Conservation (phyloP, 805 yeast species). For the Teunomyces stri region DNA sequence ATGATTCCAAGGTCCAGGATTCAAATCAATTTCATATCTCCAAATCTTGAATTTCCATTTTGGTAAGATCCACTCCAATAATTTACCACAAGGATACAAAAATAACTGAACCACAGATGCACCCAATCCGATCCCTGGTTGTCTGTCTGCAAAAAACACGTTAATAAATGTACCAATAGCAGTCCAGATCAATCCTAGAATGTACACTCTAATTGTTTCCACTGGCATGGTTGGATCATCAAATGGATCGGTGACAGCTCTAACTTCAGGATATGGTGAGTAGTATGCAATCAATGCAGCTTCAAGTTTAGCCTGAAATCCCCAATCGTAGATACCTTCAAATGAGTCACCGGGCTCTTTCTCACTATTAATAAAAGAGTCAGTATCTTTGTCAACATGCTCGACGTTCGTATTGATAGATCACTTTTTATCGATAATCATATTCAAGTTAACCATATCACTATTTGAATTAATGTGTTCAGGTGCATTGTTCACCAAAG, state of each 20-base stretch:
- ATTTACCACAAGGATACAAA: conserved; percentile 44
- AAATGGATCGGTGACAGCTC: conserved; percentile 38
- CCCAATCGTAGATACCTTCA: conserved; percentile 26
- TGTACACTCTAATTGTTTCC: conserved; percentile 50
- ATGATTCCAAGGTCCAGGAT: conserved; percentile 63
- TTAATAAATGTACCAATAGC: conserved; percentile 52
- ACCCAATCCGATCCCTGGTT: conserved; percentile 45
- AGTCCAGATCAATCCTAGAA: conserved; percentile 53
- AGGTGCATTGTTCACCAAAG: conserved; percentile 9
- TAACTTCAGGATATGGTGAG: conserved; percentile 42
- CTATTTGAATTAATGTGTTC: not conserved
- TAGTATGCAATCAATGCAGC: conserved; percentile 38
- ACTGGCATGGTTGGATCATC: conserved; percentile 32
- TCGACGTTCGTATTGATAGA: not conserved
- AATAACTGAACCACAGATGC: conserved; percentile 47
- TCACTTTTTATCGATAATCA: not conserved
- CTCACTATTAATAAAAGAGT: not conserved
- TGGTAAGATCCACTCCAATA: conserved; percentile 34
- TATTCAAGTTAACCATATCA: no score
- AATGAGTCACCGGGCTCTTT: not conserved
- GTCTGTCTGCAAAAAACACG: conserved; percentile 54
- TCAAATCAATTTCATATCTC: conserved; percentile 25
- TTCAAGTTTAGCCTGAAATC: conserved; percentile 33
- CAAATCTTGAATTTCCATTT: conserved; percentile 20
- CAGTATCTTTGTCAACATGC: not conserved